Base-by-base conservation (phyloP, 1,284 basidiomycete genomes). In the Puccinia coronata region DNA sequence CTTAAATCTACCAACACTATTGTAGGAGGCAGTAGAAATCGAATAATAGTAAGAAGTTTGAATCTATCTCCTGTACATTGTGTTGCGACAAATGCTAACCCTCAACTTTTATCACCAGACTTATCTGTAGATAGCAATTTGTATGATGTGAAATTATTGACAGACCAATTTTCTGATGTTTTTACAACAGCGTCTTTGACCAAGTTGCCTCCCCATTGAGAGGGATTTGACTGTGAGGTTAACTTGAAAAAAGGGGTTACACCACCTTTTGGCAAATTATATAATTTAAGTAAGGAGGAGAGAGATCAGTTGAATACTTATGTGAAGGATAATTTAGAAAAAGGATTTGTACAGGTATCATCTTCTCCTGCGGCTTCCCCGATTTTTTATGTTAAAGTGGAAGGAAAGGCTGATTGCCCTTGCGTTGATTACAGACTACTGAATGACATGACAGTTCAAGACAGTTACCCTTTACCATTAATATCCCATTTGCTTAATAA, bases 391-490 rank as follows among this genome's bases (percentile, higher is more conserved):
- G n/a, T n/a, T n/a, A n/a, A n/a, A n/a, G n/a, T n/a, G n/a, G 28
- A 41, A 8, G 53, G 23, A 0, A 74, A 74, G 36, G 49, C 47
- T 74, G 51, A 82, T 16, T 36, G 82, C 18, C 82, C 82, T 28
- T 83, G 82, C 78, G 75, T 83, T 34, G 80, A 83, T 47, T 83
- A 83, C 55, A 23, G 82, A 14, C 69, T 28, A 9, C 65, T 82
- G n/a, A 83, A 83, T 65, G 18, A 49, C 20, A 77, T 83, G 55
- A 82, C 80, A 0, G 59, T 83, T 12, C 81, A 82, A 67, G 73
- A 83, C 61, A 47, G 65, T 14, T 74, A 49, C 11, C 80, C 82
- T 16, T 36, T 83, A n/a, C 74, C 74, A 1, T 14, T 49, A 11
- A 5, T 65, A 5, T 34, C 57, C 3, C 80, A 25, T 1, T 25